Conservation (phyloP, 2,329 filamentous ascomycete species). For the Canariomyces notabilis region DNA sequence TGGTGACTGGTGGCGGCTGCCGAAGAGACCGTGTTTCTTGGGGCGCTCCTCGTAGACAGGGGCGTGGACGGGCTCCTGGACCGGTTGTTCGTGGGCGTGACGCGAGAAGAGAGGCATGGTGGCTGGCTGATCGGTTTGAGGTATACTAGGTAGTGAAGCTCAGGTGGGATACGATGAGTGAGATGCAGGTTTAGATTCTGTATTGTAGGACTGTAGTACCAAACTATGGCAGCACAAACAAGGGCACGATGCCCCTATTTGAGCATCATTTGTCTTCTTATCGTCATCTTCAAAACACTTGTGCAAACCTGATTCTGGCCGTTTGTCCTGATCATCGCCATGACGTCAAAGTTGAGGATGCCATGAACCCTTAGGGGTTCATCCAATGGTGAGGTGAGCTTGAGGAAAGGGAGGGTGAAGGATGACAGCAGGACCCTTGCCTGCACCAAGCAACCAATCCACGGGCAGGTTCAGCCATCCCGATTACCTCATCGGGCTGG, state of each 20-base stretch:
- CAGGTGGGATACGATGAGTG: background rate
- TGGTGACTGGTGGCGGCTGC: constrained; percentile 4
- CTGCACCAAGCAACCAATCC: constrained; percentile 16
- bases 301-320: constrained; percentile 19
- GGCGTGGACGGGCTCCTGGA: constrained; percentile 28
- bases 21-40: constrained; percentile 20
- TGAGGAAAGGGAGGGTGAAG: constrained; percentile 5
- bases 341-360: constrained; percentile 25
- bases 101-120: constrained; percentile 35
- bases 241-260: constrained; percentile 13
- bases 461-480: constrained; percentile 8
- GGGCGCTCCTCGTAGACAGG: constrained; percentile 24
- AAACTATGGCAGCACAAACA: background rate
- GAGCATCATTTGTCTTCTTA: constrained; percentile 1
- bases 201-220: too few relatives aligned
- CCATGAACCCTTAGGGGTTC: background rate
- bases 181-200: background rate
- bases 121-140: constrained; percentile 1
- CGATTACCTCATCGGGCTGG: background rate
- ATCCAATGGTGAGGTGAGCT: constrained; percentile 22
- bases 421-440: background rate
- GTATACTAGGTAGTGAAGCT: background rate
- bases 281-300: constrained; percentile 1
- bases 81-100: constrained; percentile 29
- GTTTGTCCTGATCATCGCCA: constrained; percentile 13